phyloP scores from a whole-genome alignment of 2,329 filamentous ascomycete species.

The Exophiala mesophila region DNA sequence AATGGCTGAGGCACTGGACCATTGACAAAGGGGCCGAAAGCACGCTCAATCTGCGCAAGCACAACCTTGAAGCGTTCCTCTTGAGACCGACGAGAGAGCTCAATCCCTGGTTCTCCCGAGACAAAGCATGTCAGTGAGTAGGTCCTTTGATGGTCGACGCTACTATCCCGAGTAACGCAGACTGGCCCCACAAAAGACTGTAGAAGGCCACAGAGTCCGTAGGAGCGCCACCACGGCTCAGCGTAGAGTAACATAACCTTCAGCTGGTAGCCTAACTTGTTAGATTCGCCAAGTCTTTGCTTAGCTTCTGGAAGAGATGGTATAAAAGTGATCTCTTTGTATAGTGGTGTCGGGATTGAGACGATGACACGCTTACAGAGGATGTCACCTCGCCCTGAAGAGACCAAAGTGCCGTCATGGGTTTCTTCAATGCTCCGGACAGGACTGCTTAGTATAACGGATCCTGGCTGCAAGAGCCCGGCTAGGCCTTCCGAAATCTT shows the following conservation, averaged over 20 bases:
- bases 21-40: background rate
- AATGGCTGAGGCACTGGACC: background rate
- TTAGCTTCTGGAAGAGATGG: conserved; percentile 4
- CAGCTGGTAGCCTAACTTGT: conserved; percentile 1
- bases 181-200: conserved; percentile 29
- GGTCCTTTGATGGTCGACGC: conserved; percentile 25
- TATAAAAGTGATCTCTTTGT: conserved; percentile 28
- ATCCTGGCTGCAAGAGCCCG: conserved; percentile 26
- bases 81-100: conserved; percentile 6
- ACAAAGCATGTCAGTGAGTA: conserved; percentile 39
- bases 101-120: conserved; percentile 30
- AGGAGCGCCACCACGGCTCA: conserved; percentile 7
- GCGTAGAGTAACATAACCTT: conserved; percentile 4
- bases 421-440: conserved; percentile 31
- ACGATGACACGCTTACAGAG: conserved; percentile 42
- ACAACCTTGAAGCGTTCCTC: too few relatives aligned
- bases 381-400: conserved; percentile 2
- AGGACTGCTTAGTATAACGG: conserved; percentile 26
- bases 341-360: conserved; percentile 43
- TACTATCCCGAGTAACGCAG: conserved; percentile 35
- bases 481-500: conserved; percentile 36
- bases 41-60: conserved; percentile 5
- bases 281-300: background rate
- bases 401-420: background rate
- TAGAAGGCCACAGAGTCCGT: background rate